phyloP scores from a whole-genome alignment of 2,329 filamentous ascomycete genomes.

The Mycogone perniciosa region DNA sequence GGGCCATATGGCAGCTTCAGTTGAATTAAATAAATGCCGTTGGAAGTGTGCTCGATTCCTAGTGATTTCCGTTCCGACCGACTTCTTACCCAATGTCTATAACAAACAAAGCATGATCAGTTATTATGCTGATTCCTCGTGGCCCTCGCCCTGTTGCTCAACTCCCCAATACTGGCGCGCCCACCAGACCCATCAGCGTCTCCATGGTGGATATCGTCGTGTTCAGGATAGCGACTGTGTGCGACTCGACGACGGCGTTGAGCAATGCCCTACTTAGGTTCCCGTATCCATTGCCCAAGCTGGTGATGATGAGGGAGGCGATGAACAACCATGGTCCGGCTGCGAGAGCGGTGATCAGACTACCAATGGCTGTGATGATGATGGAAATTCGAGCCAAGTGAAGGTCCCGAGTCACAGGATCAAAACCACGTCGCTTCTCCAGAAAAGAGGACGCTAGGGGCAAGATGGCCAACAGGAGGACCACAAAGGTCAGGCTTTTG shows the following conservation, averaged over 20 bases:
- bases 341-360: constrained; percentile 33
- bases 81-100: too few relatives aligned
- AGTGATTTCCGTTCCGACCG: too few relatives aligned
- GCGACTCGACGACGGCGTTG: constrained; percentile 47
- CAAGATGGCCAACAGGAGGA: constrained; percentile 33
- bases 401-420: constrained; percentile 34
- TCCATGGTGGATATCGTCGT: constrained; percentile 46
- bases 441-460: constrained; percentile 29
- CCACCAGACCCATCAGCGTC: constrained; percentile 40
- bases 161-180: constrained; percentile 37
- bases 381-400: constrained; percentile 32
- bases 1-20: too few relatives aligned
- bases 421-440: constrained; percentile 23
- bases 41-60: too few relatives aligned
- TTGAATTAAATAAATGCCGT: too few relatives aligned
- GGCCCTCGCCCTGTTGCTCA: too few relatives aligned
- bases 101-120: too few relatives aligned
- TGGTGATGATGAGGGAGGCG: constrained; percentile 37
- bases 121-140: too few relatives aligned
- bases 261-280: constrained; percentile 42
- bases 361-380: constrained; percentile 26
- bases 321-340: constrained; percentile 30
- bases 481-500: constrained; percentile 31
- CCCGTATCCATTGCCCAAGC: constrained; percentile 38
- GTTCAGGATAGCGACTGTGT: constrained; percentile 49